Base-by-base conservation (phyloP, 495 filamentous ascomycete species). In the Cercophora samala region DNA sequence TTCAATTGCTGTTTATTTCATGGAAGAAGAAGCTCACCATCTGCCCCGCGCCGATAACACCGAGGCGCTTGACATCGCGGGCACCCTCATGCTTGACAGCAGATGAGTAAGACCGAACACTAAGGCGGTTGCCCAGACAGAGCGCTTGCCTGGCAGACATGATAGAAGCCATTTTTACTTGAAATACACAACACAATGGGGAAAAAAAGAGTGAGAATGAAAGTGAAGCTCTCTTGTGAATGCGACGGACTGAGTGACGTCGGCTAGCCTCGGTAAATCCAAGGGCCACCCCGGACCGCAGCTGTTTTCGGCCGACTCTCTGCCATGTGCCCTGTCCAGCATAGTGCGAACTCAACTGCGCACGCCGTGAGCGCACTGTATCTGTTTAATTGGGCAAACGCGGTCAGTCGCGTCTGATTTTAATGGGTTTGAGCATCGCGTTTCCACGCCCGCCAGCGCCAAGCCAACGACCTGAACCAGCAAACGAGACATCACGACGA, bases 11-110 rank as follows among this genome's bases (percentile, higher is more conserved):
- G 9, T 65, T 66, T 18, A 15, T 56, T 18, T 23, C 53, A 56
- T 37, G 29, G 17, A 62, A 29, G 60, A 61, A 11, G 62, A 58
- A 63, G 6, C 29, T 37, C 81, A 95, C 93, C 93, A 98, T 98
- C 77, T 98, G 96, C 19, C 96, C 96, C 59, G 94, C 95, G 66
- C 96, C 96, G 71, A 99, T 81, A 32, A 99, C 96, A 65, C 95
- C 95, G 21, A 99, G 80, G 63, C 87, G 89, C 80, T 93, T 96
- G 58, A 98, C 91, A 79, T 93, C 88, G 71, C 87, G 85, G 71
- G 87, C 87, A 68, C 79, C 76, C 58, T 82, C 79, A 46, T 46
- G 37, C 37, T 46, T 46, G 37, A 46, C 37, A 32, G 76, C 75
- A 37, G 80, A 71, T 54, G 79, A 82, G 17, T 84, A 82, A 78